A percentile compares a stretch with the other conserved stretches of the same genome.
phyloP scores from a whole-genome alignment of 768 basidiomycete genomes.

The Thelephora ganbajun region DNA sequence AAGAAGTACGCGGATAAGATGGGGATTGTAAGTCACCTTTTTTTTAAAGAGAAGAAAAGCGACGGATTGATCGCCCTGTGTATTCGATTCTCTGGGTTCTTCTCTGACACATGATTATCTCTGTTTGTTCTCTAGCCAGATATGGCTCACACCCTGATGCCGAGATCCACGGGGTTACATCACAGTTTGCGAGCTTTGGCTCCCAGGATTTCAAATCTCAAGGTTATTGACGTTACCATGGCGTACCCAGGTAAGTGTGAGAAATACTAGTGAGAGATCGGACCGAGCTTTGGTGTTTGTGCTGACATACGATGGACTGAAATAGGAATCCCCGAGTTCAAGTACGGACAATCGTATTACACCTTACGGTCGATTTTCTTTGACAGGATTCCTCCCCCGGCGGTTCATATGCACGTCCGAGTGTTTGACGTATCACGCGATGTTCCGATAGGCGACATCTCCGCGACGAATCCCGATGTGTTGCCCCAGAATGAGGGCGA shows the following conservation, averaged over 20 bases:
- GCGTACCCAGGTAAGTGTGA: slow-evolving; percentile 65
- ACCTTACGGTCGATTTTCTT: slow-evolving; percentile 83
- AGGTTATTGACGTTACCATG: slow-evolving; percentile 83
- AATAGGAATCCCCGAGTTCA: slow-evolving; percentile 60
- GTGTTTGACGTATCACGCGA: slow-evolving; percentile 53
- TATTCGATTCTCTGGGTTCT: not conserved
- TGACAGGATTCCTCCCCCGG: slow-evolving; percentile 67
- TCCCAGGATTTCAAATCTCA: slow-evolving; percentile 62
- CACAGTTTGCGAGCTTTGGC: slow-evolving; percentile 72
- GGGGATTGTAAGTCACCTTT: slow-evolving; percentile 54
- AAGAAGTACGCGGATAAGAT: slow-evolving; percentile 80
- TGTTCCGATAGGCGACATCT: slow-evolving; percentile 56
- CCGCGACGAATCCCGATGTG: slow-evolving; percentile 20
- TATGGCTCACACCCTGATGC: slow-evolving; percentile 69
- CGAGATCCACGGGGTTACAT: slow-evolving; percentile 84
- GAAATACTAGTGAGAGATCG: not conserved
- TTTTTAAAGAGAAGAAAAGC: not conserved
- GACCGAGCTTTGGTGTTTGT: not conserved
- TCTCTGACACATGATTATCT: not conserved
- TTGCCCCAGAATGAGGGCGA: slow-evolving; percentile 13
- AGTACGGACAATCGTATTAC: slow-evolving; percentile 82
- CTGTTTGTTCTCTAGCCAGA: slow-evolving; percentile 40
- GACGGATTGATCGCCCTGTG: not conserved
- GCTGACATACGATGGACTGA: not conserved
- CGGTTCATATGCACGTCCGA: slow-evolving; percentile 78